phyloP scores from a whole-genome alignment of 176 grass and related monocot genomes.

The Phyllostachys edulis region DNA sequence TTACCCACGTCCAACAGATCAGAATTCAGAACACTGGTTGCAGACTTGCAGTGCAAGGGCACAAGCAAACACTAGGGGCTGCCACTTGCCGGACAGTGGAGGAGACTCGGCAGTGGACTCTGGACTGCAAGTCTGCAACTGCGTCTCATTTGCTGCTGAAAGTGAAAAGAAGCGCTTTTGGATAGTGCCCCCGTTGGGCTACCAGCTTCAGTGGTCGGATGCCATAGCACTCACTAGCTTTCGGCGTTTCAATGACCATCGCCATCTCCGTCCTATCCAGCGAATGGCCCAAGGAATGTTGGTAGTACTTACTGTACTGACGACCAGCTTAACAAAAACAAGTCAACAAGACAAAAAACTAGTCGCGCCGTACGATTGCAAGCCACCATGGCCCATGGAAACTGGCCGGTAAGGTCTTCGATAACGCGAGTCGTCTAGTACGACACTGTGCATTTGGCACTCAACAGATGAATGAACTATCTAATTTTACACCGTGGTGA shows the following conservation, averaged over 20 bases:
- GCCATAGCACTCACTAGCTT: neutral
- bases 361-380: no score
- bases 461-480: no score
- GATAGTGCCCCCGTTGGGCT: neutral
- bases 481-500: no score
- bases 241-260: neutral
- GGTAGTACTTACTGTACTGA: no score
- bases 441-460: no score
- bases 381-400: no score
- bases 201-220: neutral
- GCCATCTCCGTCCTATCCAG: neutral
- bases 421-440: no score
- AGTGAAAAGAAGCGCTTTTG: neutral
- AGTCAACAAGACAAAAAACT: no score
- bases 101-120: neutral
- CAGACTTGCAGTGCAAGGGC: neutral
- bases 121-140: neutral
- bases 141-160: neutral
- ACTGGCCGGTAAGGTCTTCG: no score
- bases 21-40: no score
- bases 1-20: no score
- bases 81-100: neutral
- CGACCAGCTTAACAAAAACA: no score
- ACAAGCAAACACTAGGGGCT: neutral
- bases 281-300: neutral